Conservation (phyloP, 805 yeast genomes). For the Myxozyma melibiosi region DNA sequence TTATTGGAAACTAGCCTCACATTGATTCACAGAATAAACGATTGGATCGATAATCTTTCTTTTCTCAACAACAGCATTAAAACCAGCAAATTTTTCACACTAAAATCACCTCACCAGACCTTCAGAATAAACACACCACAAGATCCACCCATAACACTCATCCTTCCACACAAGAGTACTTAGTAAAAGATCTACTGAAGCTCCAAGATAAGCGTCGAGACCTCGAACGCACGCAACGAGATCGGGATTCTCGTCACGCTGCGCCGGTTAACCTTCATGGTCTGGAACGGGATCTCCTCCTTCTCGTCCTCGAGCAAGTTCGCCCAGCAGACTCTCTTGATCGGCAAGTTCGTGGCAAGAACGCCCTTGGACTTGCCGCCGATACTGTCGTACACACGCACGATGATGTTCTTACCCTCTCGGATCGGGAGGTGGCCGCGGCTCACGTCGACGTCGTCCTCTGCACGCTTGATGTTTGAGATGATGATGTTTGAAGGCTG, state of each 20-base stretch:
- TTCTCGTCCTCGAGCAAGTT: conserved; percentile 48
- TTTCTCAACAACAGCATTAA: too few relatives aligned
- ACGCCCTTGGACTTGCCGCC: conserved; percentile 73
- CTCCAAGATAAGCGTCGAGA: conserved; percentile 61
- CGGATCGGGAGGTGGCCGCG: conserved; percentile 47
- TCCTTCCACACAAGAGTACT: background rate
- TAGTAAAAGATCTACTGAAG: conserved; percentile 21
- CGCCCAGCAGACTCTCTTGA: conserved; percentile 56
- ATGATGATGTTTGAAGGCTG: conserved; percentile 67
- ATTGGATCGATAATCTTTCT: too few relatives aligned
- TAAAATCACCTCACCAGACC: too few relatives aligned
- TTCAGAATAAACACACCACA: too few relatives aligned
- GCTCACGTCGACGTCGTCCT: conserved; percentile 62
- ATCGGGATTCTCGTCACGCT: conserved; percentile 46
- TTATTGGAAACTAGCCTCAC: too few relatives aligned
- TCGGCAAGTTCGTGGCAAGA: conserved; percentile 52
- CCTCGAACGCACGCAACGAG: conserved; percentile 72
- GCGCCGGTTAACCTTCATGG: conserved; percentile 21
- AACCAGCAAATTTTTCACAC: too few relatives aligned
- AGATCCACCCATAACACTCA: too few relatives aligned
- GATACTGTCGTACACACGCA: conserved; percentile 81
- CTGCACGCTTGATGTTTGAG: conserved; percentile 82
- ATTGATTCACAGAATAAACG: too few relatives aligned
- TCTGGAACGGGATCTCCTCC: conserved; percentile 39
- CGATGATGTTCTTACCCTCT: conserved; percentile 54